Evolutionary conservation across 169 alveolate genomes (phyloP), one percentile per base, ranked within the genome.

Genomic region (Cytauxzoon felis): DNA sequence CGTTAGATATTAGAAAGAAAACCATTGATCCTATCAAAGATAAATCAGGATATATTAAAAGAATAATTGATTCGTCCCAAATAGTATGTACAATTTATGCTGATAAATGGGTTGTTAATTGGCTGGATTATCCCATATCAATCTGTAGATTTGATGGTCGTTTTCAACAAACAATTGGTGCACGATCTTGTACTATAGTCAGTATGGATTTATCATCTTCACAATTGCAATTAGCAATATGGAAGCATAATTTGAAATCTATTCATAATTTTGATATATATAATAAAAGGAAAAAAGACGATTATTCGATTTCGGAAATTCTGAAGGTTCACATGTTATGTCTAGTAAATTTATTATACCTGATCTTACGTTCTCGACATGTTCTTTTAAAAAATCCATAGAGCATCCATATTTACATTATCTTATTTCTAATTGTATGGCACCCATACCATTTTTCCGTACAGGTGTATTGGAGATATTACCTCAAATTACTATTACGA

Each of bases 401-500:
- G 68, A 60, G 29, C 66, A 71, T 19, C 93, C 93, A 6, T 61
- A 64, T 45, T 79, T 88, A 58, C 88, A 82, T 52, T 88, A 82
- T 53, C 63, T 87, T 51, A 70, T 82, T 40, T 68, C 90, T 27
- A 86, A 86, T 76, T 81, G 90, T 21, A 86, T 88, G 40, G 90
- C 91, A 21, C 93, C 93, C 11, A 80, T 87, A 48, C 93, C 93
- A n/a, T 88, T 82, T 63, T 88, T 81, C 61, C 59, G 93, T 21
- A 88, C 93, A 11, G 84, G 88, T 13, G 86, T 88, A 18, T 76
- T 82, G 51, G 91, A 86, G 81, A 72, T 88, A 0, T 63, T 88
- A 42, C 93, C 93, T 16, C 84, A 80, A 53, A 82, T 78, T n/a
- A 88, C 88, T 4, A 36, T 82, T 24, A 66, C 72, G 13, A 82